Base-by-base conservation (phyloP, 2,329 filamentous ascomycete genomes). In the Chalaropsis thielavioides region DNA sequence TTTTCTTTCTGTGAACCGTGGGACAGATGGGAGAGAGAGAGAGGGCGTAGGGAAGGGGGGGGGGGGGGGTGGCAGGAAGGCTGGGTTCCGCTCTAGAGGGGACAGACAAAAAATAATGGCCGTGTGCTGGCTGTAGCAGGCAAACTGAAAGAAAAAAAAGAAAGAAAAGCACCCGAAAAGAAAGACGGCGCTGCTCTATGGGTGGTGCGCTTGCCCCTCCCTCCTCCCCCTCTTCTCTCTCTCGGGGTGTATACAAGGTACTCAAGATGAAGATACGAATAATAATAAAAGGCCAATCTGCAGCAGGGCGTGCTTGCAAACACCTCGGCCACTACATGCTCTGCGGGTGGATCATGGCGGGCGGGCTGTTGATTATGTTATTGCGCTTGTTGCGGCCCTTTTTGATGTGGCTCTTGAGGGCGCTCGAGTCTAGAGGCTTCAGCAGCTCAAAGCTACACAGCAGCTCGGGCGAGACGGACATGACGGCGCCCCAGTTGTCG, bases 401-500 rank as follows among this genome's bases (percentile, higher is more conserved):
- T 80, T 99, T 99, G 76, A 99, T 99, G 73, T 99, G 94, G 71
- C 88, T 96, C 82, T 99, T 99, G 68, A 99, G 80, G 41, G 92
- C 92, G 71, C 89, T 95, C 13, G 92, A 96, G 75, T 99, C 94
- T 59, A 99, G 81, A 7, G 94, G 94, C 75, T 99, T 99, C 67
- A 99, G 81, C 17, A 99, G 81, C 76, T 99, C 94, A 72, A 99
- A 99, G 73, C 92, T 96, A 77, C 94, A 99, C 1, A 99, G 83
- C 63, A 99, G 77, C 75, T 97, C 94, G 15, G 84, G 84, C 1
- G 91, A 96, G 24, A 99, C 94, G 1, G 92, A 96, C 94, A 99
- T 99, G 69, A 97, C 92, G 15, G 94, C 94, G 22, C 94, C 94
- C 90, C 94, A 97, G 69, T 99, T 99, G 74, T 99, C 94, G 70